Percentiles rank a stretch among this genome's conserved stretches.
Conservation (phyloP, 163 green algal genomes). For the Scenedesmus sp. region DNA sequence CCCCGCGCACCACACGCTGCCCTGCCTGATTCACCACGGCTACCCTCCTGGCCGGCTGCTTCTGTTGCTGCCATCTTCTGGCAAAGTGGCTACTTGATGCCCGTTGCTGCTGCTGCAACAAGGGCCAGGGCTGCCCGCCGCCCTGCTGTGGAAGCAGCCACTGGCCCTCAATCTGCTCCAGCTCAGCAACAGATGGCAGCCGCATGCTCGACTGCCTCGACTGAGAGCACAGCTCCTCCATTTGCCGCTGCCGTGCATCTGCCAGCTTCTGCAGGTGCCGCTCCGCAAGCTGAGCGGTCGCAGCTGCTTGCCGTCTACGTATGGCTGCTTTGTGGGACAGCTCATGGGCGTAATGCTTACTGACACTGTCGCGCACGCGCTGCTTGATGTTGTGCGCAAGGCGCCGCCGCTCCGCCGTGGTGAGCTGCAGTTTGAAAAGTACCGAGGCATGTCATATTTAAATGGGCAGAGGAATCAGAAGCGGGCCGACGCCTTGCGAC, state of each 20-base stretch:
- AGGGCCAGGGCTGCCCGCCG: background rate
- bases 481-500: no score
- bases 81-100: background rate
- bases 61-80: background rate
- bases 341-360: background rate
- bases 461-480: no score
- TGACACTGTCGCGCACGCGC: background rate
- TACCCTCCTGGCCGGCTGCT: background rate
- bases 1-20: background rate
- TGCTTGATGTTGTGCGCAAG: constrained; percentile 14
- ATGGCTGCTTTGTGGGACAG: constrained; percentile 29
- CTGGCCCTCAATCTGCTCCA: background rate
- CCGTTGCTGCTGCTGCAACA: constrained; percentile 16
- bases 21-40: background rate
- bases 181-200: background rate
- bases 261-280: constrained; percentile 31
- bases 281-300: background rate
- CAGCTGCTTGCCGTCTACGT: background rate
- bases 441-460: no score
- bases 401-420: constrained; percentile 22
- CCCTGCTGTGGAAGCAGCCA: background rate
- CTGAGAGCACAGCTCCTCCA: background rate
- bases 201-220: constrained; percentile 28
- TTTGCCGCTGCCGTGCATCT: background rate
- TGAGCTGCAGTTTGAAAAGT: constrained; percentile 29